Percentiles rank a stretch among this genome's conserved stretches.
Conservation (phyloP, 495 filamentous ascomycete species). For the Penicillium crystallinum region DNA sequence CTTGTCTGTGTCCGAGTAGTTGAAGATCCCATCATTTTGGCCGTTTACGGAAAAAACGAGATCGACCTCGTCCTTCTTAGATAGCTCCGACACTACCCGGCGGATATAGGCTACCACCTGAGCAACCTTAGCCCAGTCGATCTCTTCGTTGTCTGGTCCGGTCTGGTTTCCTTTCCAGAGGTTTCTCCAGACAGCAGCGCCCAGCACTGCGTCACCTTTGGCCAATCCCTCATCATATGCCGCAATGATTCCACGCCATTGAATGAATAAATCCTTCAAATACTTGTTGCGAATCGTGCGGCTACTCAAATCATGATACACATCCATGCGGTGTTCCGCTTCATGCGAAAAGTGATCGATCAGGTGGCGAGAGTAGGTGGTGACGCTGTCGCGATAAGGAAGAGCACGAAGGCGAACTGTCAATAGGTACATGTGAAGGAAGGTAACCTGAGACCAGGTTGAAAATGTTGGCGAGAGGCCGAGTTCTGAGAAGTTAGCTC, state of each 20-base stretch:
- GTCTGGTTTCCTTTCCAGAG: conserved; percentile 64
- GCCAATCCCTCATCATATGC: conserved; percentile 84
- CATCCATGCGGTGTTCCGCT: conserved; percentile 81
- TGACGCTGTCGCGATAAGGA: conserved; percentile 51
- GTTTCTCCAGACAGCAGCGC: conserved; percentile 89
- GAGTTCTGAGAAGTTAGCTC: conserved; percentile 36
- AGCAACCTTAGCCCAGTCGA: conserved; percentile 67
- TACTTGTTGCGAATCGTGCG: conserved; percentile 70
- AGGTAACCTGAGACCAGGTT: conserved; percentile 92
- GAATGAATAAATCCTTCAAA: conserved; percentile 84
- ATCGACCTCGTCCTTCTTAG: conserved; percentile 56
- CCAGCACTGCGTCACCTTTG: conserved; percentile 79
- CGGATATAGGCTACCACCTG: conserved; percentile 77
- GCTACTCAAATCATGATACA: conserved; percentile 61
- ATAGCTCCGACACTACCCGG: conserved; percentile 56
- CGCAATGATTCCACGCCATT: conserved; percentile 80
- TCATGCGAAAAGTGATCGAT: conserved; percentile 93
- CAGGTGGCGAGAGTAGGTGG: conserved; percentile 66
- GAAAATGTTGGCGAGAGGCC: conserved; percentile 77
- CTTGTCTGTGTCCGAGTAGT: conserved; percentile 29
- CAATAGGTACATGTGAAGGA: conserved; percentile 92
- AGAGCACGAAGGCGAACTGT: conserved; percentile 79
- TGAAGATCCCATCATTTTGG: conserved; percentile 30
- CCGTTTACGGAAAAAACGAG: conserved; percentile 30
- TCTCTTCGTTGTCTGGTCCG: conserved; percentile 40